A percentile compares a stretch with the other conserved stretches of the same genome.
These are phyloP conservation scores for Ustilago cynodontis DNA, from an alignment of 1,284 basidiomycete species.

Conservation along the genomic window DNA sequence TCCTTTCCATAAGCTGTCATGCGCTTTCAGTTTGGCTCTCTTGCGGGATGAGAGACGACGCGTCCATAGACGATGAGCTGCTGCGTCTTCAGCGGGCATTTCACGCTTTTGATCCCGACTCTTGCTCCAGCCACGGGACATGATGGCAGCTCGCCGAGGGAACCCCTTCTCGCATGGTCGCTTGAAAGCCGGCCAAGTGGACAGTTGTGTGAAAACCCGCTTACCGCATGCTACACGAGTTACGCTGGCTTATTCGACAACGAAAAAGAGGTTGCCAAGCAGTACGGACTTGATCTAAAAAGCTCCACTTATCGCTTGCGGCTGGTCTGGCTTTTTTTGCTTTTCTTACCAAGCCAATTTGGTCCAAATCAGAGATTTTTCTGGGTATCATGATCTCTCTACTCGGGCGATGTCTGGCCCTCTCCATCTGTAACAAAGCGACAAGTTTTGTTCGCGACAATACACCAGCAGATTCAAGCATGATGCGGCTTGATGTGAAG, in stretches of 20 bases:
- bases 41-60: not conserved
- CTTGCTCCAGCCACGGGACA: not conserved
- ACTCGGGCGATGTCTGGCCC: too few species aligned
- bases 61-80: not conserved
- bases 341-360: too few species aligned
- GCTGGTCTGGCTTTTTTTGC: too few species aligned
- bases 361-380: too few species aligned
- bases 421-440: too few species aligned
- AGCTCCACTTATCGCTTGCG: too few species aligned
- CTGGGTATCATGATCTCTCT: too few species aligned
- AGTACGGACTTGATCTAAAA: too few species aligned
- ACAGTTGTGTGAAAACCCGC: conserved; percentile 1
- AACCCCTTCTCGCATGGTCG: conserved; percentile 4
- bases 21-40: not conserved
- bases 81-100: not conserved
- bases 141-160: not conserved
- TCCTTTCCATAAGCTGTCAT: not conserved
- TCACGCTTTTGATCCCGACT: not conserved
- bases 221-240: not conserved
- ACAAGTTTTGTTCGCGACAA: too few species aligned
- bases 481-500: not conserved
- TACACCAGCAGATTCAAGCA: not conserved
- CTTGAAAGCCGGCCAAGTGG: conserved; percentile 1
- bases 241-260: too few species aligned
- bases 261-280: not conserved